Conservation (phyloP, 768 basidiomycete species). For the Sarcomyxa edulis region DNA sequence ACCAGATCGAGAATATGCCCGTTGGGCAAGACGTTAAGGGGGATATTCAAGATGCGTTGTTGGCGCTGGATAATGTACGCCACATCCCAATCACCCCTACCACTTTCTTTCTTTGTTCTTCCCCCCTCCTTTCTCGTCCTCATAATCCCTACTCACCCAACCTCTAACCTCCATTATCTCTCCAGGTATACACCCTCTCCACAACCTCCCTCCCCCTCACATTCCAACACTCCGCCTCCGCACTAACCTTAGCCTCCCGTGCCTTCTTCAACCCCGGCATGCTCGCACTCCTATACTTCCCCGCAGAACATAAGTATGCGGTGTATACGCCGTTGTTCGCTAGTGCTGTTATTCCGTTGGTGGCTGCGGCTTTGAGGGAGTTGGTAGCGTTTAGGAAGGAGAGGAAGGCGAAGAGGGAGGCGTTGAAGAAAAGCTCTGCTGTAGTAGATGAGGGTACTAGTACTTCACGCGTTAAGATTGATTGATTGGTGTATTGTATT, state of each 20-base stretch:
- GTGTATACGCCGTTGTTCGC: slow-evolving; percentile 96
- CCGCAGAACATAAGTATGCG: slow-evolving; percentile 95
- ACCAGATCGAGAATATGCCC: slow-evolving; percentile 89
- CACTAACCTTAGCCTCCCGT: slow-evolving; percentile 62
- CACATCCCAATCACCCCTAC: too few species aligned
- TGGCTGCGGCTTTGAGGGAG: slow-evolving; percentile 73
- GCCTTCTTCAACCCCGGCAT: slow-evolving; percentile 98
- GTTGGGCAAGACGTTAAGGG: slow-evolving; percentile 72
- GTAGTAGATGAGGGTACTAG: not conserved
- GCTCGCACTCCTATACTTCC: slow-evolving; percentile 95
- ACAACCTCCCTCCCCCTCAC: slow-evolving; percentile 35
- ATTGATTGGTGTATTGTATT: too few species aligned
- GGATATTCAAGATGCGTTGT: slow-evolving; percentile 66
- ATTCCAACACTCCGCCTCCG: slow-evolving; percentile 56
- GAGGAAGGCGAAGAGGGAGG: slow-evolving; percentile 15
- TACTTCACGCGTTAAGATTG: too few species aligned
- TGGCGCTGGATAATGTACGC: slow-evolving; percentile 69
- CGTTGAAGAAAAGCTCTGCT: slow-evolving; percentile 5
- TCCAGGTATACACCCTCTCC: slow-evolving; percentile 34
- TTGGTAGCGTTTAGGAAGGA: slow-evolving; percentile 54
- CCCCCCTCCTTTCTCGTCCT: not conserved
- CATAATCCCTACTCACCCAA: not conserved
- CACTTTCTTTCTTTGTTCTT: not conserved
- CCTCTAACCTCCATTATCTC: slow-evolving; percentile 3
- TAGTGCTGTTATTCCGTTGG: slow-evolving; percentile 77